phyloP scores from a whole-genome alignment of 352 stramenopile species.

The Discostella stelligera region DNA sequence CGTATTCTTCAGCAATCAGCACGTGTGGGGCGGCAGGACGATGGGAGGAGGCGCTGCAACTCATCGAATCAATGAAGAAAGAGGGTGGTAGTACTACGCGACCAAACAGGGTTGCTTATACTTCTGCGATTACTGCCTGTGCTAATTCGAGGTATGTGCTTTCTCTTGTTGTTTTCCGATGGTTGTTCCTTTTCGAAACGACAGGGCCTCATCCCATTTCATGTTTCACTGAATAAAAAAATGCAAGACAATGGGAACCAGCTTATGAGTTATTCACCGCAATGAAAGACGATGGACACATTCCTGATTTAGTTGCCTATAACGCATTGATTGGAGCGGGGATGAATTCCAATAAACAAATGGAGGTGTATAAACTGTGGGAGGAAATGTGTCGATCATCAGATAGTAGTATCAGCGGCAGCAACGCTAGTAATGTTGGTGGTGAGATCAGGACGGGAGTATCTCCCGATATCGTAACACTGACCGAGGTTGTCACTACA shows the following conservation, averaged over 20 bases:
- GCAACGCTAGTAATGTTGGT: no score
- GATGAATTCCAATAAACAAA: slow-evolving; percentile 34
- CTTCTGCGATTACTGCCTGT: slow-evolving; percentile 57
- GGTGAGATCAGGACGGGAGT: slow-evolving; percentile 10
- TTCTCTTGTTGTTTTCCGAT: neutral
- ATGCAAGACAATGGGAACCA: slow-evolving; percentile 55
- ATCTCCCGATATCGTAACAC: slow-evolving; percentile 77
- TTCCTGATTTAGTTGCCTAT: slow-evolving; percentile 71
- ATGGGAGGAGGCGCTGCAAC: slow-evolving; percentile 71
- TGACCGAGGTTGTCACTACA: slow-evolving; percentile 71
- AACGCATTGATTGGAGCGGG: slow-evolving; percentile 73
- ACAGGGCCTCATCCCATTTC: slow-evolving; percentile 3
- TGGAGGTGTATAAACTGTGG: slow-evolving; percentile 64
- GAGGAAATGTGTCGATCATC: slow-evolving; percentile 57
- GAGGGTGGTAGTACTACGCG: slow-evolving; percentile 36
- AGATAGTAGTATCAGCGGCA: slow-evolving; percentile 6
- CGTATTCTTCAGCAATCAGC: slow-evolving; percentile 71
- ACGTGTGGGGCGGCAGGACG: slow-evolving; percentile 66
- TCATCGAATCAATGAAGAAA: slow-evolving; percentile 71
- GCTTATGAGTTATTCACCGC: slow-evolving; percentile 70
- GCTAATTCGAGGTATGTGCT: slow-evolving; percentile 18
- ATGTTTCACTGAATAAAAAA: slow-evolving; percentile 41
- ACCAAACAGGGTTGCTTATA: slow-evolving; percentile 75
- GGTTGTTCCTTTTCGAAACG: neutral
- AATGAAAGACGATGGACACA: slow-evolving; percentile 68